phyloP scores from a whole-genome alignment of 169 alveolate genomes.

The Blepharisma undulans region DNA sequence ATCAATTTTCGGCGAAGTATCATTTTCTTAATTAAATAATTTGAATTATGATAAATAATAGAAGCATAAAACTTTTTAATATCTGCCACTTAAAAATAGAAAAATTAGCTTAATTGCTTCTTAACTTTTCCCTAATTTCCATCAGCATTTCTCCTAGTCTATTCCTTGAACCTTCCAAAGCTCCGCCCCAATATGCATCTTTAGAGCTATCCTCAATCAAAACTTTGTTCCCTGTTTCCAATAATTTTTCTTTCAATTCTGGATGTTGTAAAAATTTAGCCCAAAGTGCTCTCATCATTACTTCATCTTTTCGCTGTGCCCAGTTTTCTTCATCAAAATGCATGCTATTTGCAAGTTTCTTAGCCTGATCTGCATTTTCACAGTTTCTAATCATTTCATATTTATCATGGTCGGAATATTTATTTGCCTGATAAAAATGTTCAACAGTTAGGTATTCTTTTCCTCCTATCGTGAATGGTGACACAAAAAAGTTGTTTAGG shows the following conservation, averaged over 20 bases:
- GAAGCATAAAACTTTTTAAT: neutral
- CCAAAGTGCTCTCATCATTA: slow-evolving; percentile 42
- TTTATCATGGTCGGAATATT: neutral
- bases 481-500: slow-evolving; percentile 7
- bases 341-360: neutral
- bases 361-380: neutral
- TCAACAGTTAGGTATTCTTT: neutral
- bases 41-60: neutral
- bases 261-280: slow-evolving; percentile 42
- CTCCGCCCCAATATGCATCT: slow-evolving; percentile 48
- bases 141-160: slow-evolving; percentile 28
- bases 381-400: neutral
- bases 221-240: slow-evolving; percentile 35
- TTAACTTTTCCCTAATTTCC: slow-evolving; percentile 20
- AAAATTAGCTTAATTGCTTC: neutral
- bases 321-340: neutral
- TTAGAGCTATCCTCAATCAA: slow-evolving; percentile 42
- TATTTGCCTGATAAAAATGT: neutral
- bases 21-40: too few relatives aligned
- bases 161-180: slow-evolving; percentile 35
- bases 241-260: neutral
- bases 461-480: neutral
- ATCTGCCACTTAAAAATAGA: neutral
- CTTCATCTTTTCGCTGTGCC: slow-evolving; percentile 48
- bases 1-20: too few relatives aligned